Conservation (phyloP, 176 grass and related monocot species). For the Cenchrus fungigraminus region DNA sequence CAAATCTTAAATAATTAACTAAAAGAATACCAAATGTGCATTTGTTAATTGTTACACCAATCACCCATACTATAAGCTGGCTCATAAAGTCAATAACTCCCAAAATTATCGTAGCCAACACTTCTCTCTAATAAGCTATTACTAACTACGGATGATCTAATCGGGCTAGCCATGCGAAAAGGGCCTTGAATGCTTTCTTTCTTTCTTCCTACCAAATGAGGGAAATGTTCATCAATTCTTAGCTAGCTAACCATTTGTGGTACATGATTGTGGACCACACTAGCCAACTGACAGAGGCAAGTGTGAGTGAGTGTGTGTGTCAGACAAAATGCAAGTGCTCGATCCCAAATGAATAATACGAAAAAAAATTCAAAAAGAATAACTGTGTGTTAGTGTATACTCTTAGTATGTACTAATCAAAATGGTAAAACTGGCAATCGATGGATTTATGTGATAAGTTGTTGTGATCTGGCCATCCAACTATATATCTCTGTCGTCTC, state of each 20-base stretch:
- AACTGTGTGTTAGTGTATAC: too few species aligned
- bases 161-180: slow-evolving; percentile 1
- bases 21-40: background rate
- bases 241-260: background rate
- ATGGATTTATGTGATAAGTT: slow-evolving; percentile 1
- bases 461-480: slow-evolving; percentile 42
- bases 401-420: background rate
- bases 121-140: background rate
- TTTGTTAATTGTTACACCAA: background rate
- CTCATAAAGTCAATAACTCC: background rate
- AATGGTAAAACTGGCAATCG: background rate
- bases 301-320: slow-evolving; percentile 3
- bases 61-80: background rate
- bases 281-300: slow-evolving; percentile 9
- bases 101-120: background rate
- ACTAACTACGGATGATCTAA: background rate
- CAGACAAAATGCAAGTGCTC: background rate
- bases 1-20: background rate
- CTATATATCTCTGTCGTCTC: background rate
- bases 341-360: background rate
- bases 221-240: background rate
- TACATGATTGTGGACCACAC: slow-evolving; percentile 31
- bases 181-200: slow-evolving; percentile 2
- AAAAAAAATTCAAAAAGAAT: background rate
- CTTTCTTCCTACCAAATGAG: background rate